Percentiles rank a stretch among this genome's conserved stretches.
Conservation (phyloP, 2,329 filamentous ascomycete genomes). For the Cryphonectria japonica region DNA sequence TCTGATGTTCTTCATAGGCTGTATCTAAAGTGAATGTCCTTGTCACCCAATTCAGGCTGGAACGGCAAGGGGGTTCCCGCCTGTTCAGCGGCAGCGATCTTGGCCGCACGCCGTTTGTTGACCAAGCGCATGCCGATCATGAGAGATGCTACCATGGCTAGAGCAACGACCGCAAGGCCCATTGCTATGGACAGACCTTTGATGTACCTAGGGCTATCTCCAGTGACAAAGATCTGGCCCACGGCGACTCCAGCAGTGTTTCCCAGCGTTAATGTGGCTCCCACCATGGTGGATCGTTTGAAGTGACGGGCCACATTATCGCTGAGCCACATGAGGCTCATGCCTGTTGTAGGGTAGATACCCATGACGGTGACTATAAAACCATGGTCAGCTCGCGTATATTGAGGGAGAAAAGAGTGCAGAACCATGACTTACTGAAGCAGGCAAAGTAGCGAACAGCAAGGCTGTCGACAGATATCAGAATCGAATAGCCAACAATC, state of each 20-base stretch:
- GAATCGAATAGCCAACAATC: slow-evolving; percentile 38
- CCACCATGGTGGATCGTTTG: slow-evolving; percentile 50
- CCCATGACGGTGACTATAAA: slow-evolving; percentile 33
- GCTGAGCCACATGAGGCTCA: slow-evolving; percentile 51
- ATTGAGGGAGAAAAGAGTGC: neutral
- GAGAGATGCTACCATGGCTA: slow-evolving; percentile 34
- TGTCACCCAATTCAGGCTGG: slow-evolving; percentile 36
- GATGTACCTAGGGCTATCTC: slow-evolving; percentile 38
- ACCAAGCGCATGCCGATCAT: slow-evolving; percentile 36
- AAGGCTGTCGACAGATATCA: slow-evolving; percentile 36
- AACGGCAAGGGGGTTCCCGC: slow-evolving; percentile 32
- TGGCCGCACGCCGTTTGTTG: slow-evolving; percentile 36
- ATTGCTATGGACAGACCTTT: slow-evolving; percentile 38
- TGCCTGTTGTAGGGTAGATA: slow-evolving; percentile 37
- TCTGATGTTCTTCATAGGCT: slow-evolving; percentile 21
- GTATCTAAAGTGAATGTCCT: slow-evolving; percentile 37
- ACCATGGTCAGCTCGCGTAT: neutral
- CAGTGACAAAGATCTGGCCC: slow-evolving; percentile 47
- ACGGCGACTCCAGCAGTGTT: slow-evolving; percentile 53
- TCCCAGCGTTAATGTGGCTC: slow-evolving; percentile 50
- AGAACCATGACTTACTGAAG: slow-evolving; percentile 29
- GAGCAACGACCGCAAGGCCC: slow-evolving; percentile 35
- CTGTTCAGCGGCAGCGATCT: slow-evolving; percentile 32
- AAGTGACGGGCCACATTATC: slow-evolving; percentile 53
- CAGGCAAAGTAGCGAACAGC: slow-evolving; percentile 36